Conservation (phyloP, 176 grass and related monocot species). For the Oryza nivara region DNA sequence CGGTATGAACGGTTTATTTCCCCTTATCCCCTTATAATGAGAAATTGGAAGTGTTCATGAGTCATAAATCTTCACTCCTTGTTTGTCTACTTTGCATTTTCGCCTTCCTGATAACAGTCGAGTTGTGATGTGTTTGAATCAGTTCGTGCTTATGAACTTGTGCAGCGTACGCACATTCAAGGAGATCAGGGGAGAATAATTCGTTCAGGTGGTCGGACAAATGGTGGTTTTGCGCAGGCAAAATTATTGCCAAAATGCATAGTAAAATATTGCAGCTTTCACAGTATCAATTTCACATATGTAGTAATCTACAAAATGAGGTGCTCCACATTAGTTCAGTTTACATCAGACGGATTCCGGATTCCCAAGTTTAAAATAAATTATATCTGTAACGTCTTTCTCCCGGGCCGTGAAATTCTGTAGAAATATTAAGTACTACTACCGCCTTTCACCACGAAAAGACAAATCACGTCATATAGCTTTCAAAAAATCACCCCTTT, state of each 20-base stretch:
- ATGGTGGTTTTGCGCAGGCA: not conserved
- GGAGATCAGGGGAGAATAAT: not conserved
- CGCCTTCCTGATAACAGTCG: not conserved
- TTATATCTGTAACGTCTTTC: constrained; percentile 17
- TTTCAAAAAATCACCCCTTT: constrained; percentile 52
- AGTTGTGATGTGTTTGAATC: not conserved
- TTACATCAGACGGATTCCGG: not conserved
- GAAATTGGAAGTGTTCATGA: not conserved
- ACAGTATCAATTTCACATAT: not conserved
- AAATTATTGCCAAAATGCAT: not conserved
- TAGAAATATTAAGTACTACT: not conserved
- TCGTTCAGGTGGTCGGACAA: not conserved
- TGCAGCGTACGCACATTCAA: too few relatives aligned
- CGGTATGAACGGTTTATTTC: not conserved
- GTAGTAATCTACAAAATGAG: not conserved
- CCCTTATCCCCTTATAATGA: not conserved
- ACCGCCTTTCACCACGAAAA: not conserved
- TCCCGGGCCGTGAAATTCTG: not conserved
- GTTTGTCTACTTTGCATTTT: not conserved
- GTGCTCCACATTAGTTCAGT: not conserved
- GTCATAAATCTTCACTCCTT: not conserved
- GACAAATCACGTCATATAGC: not conserved
- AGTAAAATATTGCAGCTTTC: not conserved
- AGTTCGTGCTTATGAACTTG: not conserved
- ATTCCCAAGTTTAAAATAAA: not conserved